Evolutionary conservation across 2,329 filamentous ascomycete species (phyloP), one percentile per base, ranked within the genome.

Genomic region (Colletotrichum zoysiae): DNA sequence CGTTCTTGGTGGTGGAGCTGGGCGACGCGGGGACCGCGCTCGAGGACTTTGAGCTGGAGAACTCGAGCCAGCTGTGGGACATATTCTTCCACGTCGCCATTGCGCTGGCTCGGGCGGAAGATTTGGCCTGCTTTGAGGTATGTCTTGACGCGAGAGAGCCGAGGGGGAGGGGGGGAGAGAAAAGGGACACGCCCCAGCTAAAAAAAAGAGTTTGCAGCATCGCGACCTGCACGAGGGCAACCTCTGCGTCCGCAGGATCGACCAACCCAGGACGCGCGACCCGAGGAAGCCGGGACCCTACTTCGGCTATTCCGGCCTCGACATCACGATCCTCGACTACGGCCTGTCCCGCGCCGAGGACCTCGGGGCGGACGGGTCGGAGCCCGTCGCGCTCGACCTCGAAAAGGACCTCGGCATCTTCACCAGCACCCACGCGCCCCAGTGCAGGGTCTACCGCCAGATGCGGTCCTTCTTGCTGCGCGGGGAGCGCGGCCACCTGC

Each of bases 171-270:
- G 5, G 26, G 26, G 26, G 26, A 26, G n/a, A n/a, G n/a, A 20
- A 5, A 3, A 30, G 4, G 30, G 30, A 5, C 30, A 53, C 51
- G 12, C 11, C 26, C 26, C 26, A 8, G 46, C 14, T 46, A 20
- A 23, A 23, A 20, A 12, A 44, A 42, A 6, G 38, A 40, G 16
- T 62, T 23, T 57, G 7, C 72, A 90, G 88, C 90, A 92, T 75
- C 87, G 90, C 7, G 90, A 92, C 75, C 82, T 92, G 5, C 90
- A 92, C 75, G 89, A 92, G 74, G 89, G 89, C 5, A 91, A 92
- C 74, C 79, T 92, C 20, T 91, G 90, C 73, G 84, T 91, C 59
- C 84, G 85, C 4, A 84, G 83, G 64, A 79, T 82, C 0, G 77
- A 81, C 3, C 75, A 82, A 3, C 76, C 83, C 0, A 76, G 76